phyloP scores from a whole-genome alignment of 495 filamentous ascomycete species.

The Lasiosphaeria ovina region DNA sequence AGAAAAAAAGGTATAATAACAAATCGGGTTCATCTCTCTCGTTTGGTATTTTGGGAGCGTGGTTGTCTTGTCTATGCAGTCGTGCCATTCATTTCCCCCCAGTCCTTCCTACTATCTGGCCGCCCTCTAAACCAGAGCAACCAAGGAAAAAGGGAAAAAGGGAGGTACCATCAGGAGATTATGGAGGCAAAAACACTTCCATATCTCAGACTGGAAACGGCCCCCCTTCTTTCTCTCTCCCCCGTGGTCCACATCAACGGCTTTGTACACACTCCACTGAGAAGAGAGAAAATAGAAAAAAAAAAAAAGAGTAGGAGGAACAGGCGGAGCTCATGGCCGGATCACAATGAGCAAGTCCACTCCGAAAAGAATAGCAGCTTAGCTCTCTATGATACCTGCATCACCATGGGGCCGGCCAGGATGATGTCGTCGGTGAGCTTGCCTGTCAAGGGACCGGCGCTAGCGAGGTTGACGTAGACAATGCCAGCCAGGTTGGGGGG shows the following conservation, averaged over 20 bases:
- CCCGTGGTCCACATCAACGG: neutral
- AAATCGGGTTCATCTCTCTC: neutral
- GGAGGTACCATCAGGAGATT: neutral
- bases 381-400: conserved; percentile 45
- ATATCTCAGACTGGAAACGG: neutral
- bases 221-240: neutral
- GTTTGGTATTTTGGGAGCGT: neutral
- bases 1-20: neutral
- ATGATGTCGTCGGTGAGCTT: conserved; percentile 50
- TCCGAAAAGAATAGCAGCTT: conserved; percentile 2
- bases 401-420: conserved; percentile 51
- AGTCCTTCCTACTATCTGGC: neutral
- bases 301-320: neutral
- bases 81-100: neutral
- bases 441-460: conserved; percentile 39
- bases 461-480: conserved; percentile 54
- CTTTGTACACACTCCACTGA: neutral
- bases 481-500: conserved; percentile 53
- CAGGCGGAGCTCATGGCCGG: neutral
- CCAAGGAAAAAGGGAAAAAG: neutral
- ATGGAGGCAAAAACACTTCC: neutral
- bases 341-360: conserved; percentile 2
- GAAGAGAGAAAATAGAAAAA: conserved; percentile 2
- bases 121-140: neutral
- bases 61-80: conserved; percentile 15